These are phyloP conservation scores for Trichophyton verrucosum DNA, from an alignment of 2,329 filamentous ascomycete genomes.

Conservation along the genomic window DNA sequence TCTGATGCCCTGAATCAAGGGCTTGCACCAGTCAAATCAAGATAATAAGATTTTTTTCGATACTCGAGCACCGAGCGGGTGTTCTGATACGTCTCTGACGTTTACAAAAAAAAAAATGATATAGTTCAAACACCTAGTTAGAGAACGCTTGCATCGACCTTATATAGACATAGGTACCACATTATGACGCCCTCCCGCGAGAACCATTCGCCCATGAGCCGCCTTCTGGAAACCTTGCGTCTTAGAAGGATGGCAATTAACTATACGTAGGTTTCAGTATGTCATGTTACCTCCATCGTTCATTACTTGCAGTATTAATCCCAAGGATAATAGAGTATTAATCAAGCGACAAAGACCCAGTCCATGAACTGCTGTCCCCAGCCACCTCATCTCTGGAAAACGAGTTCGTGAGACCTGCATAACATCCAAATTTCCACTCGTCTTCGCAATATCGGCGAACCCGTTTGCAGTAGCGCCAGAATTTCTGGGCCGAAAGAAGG, in stretches of 20 bases:
- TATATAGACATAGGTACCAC: neutral
- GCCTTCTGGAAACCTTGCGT: neutral
- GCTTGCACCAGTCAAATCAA: neutral
- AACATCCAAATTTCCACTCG: neutral
- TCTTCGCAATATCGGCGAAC: neutral
- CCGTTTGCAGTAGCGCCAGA: neutral
- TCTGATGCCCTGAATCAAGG: neutral
- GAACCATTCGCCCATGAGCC: neutral
- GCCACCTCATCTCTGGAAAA: neutral
- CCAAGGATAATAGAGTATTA: slow-evolving; percentile 1
- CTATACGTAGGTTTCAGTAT: neutral
- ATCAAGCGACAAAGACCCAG: neutral
- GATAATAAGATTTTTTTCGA: neutral
- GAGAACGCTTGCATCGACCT: neutral
- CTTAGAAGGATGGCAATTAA: neutral
- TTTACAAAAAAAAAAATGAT: neutral
- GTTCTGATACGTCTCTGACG: neutral
- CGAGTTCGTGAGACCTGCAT: slow-evolving; percentile 3
- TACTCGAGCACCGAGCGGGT: neutral
- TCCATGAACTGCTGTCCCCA: neutral
- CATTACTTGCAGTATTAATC: slow-evolving; percentile 2
- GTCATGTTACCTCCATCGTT: slow-evolving; percentile 3
- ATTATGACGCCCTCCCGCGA: neutral
- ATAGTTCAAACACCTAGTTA: neutral
- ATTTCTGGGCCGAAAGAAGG: neutral